Conservation (phyloP, 1,284 basidiomycete genomes). For the Singerocomus inundabilis region DNA sequence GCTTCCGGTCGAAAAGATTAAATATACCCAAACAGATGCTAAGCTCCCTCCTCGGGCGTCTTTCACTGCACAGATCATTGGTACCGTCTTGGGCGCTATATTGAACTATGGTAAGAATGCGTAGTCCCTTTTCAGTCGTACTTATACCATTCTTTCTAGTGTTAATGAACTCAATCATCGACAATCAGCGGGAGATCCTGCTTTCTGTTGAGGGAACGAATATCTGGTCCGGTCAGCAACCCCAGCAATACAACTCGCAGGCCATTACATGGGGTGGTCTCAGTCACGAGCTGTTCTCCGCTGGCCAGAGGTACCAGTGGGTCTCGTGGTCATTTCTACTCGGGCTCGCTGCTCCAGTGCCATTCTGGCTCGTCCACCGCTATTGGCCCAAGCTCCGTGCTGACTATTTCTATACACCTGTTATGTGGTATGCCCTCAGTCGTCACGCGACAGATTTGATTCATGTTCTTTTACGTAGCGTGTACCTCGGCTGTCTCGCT, state of each 20-base stretch:
- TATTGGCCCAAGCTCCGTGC: constrained; percentile 40
- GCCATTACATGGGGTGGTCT: constrained; percentile 69
- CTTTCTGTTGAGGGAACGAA: constrained; percentile 49
- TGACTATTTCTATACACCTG: constrained; percentile 46
- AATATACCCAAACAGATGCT: constrained; percentile 38
- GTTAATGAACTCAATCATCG: constrained; percentile 61
- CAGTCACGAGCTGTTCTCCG: constrained; percentile 54
- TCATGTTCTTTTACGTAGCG: constrained; percentile 16
- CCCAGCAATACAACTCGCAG: constrained; percentile 59
- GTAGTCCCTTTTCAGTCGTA: too few species aligned
- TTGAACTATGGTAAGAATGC: constrained; percentile 49
- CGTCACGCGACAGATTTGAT: neutral
- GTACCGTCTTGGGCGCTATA: constrained; percentile 46
- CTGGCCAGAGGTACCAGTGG: constrained; percentile 54
- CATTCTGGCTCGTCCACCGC: constrained; percentile 56
- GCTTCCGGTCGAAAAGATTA: constrained; percentile 37
- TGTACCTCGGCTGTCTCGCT: constrained; percentile 38
- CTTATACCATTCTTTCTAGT: constrained; percentile 35
- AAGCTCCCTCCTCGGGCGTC: constrained; percentile 68
- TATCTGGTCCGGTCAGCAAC: constrained; percentile 61
- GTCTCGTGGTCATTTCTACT: constrained; percentile 56
- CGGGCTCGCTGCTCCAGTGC: constrained; percentile 52
- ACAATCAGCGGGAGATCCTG: constrained; percentile 51
- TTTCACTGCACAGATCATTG: constrained; percentile 59
- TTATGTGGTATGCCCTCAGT: constrained; percentile 36